Base-by-base conservation (phyloP, 192 early-diverging fungal species). In the Glomus cerebriforme region DNA sequence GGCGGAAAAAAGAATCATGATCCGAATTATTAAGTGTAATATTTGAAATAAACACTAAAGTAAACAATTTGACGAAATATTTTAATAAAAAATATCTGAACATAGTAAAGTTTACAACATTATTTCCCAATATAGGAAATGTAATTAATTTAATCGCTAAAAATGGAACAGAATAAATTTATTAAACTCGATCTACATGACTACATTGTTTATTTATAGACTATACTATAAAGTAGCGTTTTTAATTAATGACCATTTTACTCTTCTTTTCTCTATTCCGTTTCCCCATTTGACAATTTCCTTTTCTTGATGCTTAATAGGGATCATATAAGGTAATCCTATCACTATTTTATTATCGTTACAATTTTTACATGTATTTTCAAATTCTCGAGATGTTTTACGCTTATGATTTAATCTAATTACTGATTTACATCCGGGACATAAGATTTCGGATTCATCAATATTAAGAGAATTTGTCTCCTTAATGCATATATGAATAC, bases 361-460 rank as follows among this genome's bases (percentile, higher is more conserved):
- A 67, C 65, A 67, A 67, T 19, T 7, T 34, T 35, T 2, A 37
- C 65, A 67, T 67, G 65, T 17, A 67, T 67, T 67, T 35, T 67
- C 29, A 17, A 67, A 2, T 35, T 67, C 65, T 17, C 6, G n/a
- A n/a, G n/a, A n/a, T n/a, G n/a, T 22, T 19, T 3, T 0, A 19
- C n/a, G n/a, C n/a, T n/a, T n/a, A n/a, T n/a, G 65, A 34, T 35
- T 67, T 67, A 15, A 17, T 19, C 10, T 19, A 19, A 67, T 27
- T 67, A 19, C 37, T 67, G 32, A 37, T 35, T 35, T 67, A 37
- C 65, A 67, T 8, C 32, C 32, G 1, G 27, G 65, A 35, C 65
- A 67, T 37, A 67, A 34, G 19, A 67, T 37, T 19, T 67, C 65
- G 19, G 12, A 35, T 22, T 17, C 26, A 29, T 24, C 10, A 65